These are phyloP conservation scores for Hirsutella minnesotensis DNA, from an alignment of 2,329 filamentous ascomycete genomes.

Conservation along the genomic window DNA sequence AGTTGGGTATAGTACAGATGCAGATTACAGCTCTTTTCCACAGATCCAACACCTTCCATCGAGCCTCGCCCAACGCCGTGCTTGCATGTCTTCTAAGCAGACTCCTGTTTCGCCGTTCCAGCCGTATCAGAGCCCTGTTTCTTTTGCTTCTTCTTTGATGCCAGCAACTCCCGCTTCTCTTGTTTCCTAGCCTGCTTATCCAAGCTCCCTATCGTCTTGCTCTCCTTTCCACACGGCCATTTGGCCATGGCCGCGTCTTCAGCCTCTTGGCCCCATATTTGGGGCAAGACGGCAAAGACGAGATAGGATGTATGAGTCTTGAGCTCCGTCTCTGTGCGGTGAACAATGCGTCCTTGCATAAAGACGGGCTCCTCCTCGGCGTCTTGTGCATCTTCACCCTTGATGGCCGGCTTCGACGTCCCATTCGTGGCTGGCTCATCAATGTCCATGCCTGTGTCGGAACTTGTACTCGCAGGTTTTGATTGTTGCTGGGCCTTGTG, in stretches of 20 bases:
- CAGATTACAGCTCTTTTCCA: too few species aligned
- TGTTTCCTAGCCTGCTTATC: conserved; percentile 43
- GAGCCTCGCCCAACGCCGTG: background rate
- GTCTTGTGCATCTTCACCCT: conserved; percentile 3
- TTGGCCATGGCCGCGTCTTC: conserved; percentile 55
- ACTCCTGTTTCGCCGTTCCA: background rate
- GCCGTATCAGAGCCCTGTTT: conserved; percentile 14
- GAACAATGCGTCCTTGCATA: conserved; percentile 65
- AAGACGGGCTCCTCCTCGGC: conserved; percentile 40
- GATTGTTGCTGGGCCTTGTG: conserved; percentile 29
- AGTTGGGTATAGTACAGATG: too few species aligned
- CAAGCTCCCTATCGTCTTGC: conserved; percentile 37
- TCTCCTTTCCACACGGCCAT: conserved; percentile 49
- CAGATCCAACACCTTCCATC: background rate
- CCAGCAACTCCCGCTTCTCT: conserved; percentile 41
- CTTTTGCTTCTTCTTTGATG: conserved; percentile 28
- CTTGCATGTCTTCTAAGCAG: background rate
- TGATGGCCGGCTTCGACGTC: background rate
- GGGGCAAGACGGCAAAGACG: conserved; percentile 82
- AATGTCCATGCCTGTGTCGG: conserved; percentile 29
- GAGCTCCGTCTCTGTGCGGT: conserved; percentile 74
- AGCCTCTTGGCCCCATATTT: conserved; percentile 73
- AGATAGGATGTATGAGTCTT: conserved; percentile 98
- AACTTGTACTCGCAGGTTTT: conserved; percentile 14
- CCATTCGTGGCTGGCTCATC: conserved; percentile 14